Conservation (phyloP, 208 protist genomes). For the Lotmaria passim region DNA sequence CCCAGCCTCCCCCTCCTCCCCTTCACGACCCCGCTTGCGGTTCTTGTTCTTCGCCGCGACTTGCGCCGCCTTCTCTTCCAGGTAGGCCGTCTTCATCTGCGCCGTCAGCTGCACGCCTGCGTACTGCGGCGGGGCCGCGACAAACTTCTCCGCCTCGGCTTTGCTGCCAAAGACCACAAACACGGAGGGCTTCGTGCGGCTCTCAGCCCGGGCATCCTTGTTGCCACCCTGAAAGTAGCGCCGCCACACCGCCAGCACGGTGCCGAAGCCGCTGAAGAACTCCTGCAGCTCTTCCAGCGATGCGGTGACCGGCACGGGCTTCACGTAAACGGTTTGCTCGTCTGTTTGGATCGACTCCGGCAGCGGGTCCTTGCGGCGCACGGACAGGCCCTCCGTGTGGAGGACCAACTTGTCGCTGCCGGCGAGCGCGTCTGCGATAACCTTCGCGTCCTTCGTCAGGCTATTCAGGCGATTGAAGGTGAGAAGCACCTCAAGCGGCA, state of each 20-base stretch:
- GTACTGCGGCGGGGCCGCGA: constrained; percentile 57
- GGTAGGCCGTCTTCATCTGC: constrained; percentile 83
- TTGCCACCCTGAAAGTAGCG: constrained; percentile 75
- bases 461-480: constrained; percentile 89
- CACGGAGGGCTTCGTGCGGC: constrained; percentile 78
- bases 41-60: constrained; percentile 58
- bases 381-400: constrained; percentile 57
- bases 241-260: constrained; percentile 84
- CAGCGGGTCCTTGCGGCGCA: constrained; percentile 81
- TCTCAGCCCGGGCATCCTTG: constrained; percentile 63
- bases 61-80: constrained; percentile 76
- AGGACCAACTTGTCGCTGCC: constrained; percentile 73
- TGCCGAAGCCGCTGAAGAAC: constrained; percentile 81
- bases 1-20: not conserved
- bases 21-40: constrained; percentile 34
- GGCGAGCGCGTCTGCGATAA: constrained; percentile 66
- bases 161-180: constrained; percentile 84
- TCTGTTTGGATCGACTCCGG: constrained; percentile 90
- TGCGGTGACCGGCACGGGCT: constrained; percentile 74
- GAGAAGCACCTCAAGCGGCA: constrained; percentile 76
- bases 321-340: constrained; percentile 86
- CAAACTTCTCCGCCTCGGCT: constrained; percentile 75
- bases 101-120: constrained; percentile 72
- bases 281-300: constrained; percentile 77
- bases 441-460: constrained; percentile 71